Base-by-base conservation (phyloP, 306 rosid species). In the Abrus precatorius region DNA sequence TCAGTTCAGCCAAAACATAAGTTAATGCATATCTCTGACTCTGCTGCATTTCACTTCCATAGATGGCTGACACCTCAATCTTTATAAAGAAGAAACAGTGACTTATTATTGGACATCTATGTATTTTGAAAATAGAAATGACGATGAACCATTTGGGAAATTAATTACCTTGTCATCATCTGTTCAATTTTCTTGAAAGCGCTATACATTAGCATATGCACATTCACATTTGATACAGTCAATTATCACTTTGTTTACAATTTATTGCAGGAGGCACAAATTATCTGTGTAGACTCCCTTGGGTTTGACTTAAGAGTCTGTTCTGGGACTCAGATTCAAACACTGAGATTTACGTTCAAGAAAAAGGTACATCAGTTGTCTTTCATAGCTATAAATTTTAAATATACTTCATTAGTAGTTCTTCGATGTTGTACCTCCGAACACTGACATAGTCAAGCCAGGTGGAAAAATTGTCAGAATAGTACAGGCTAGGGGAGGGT, bases 221-320 rank as follows among this genome's bases (percentile, higher is more conserved):
- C 59, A 72, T 66, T 62, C 52, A 12, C 28, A n/a, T 53, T 61
- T 38, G 70, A 68, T 69, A 53, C 64, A 41, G 68, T 76, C 55
- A 34, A 67, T 74, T 43, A 78, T 79, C 41, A 61, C 10, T 20
- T 49, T 83, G 40, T 33, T 79, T 48, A 66, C 75, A 65, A 76
- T 72, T 68, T 20, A 45, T 56, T 82, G 83, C 93, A 95, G 99
- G 99, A 95, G 89, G 99, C 91, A 77, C 87, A 85, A 82, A 82
- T 95, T 83, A 89, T 83, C 33, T 81, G 88, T 54, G 79, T 95
- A 41, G 99, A 95, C 75, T 93, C 98, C 71, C 90, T 95, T 76
- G 99, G 99, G 68, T 89, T 93, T 88, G 98, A 93, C 80, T 47
- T 91, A 53, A 90, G 97, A 84, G 91, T 95, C 74, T 95, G 99